Base-by-base conservation (phyloP, 1,284 basidiomycete species). In the Hemileia vastatrix region DNA sequence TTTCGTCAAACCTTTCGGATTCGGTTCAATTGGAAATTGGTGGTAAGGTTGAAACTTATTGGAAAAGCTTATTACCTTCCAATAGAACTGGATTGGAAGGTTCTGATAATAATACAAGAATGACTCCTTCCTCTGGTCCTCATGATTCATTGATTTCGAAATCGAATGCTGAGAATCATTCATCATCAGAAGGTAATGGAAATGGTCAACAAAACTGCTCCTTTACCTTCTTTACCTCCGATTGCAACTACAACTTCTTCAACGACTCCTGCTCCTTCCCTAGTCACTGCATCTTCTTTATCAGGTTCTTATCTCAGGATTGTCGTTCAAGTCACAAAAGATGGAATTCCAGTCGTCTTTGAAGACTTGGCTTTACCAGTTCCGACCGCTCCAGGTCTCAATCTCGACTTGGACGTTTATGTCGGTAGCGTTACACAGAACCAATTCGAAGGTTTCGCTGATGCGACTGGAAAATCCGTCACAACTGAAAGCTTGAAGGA, bases 281-380 rank as follows among this genome's bases (percentile, higher is more conserved):
- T 83, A 23, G 79, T 87, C 61, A 90, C 88, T 0, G 83, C 90
- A 43, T 91, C 90, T 3, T 93, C 90, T 3, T 80, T 97, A 11
- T 84, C 84, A 19, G 93, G 93, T 44, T 85, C 84, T 68, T 95
- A 94, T 76, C 79, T 95, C 36, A 86, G 89, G 68, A 80, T 89
- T 47, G 82, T 86, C 21, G 84, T 98, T 6, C 95, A 97, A 77
- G 88, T 97, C 59, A 97, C 94, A 2, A 83, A 85, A 65, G 94
- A 98, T 76, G 78, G 86, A 31, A 83, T 90, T 21, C 89, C 95
- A 0, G 89, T 98, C 33, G 81, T 88, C 0, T 95, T 82, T 75
- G 78, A 84, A 13, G 81, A 84, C 13, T 85, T 83, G 80, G 77
- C 79, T 23, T 79, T 98, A 21, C 90, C 92, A 0, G 81, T 87